Evolutionary conservation across 2,329 filamentous ascomycete genomes (phyloP), one percentile per base, ranked within the genome.

Genomic region (Curvularia lunata): DNA sequence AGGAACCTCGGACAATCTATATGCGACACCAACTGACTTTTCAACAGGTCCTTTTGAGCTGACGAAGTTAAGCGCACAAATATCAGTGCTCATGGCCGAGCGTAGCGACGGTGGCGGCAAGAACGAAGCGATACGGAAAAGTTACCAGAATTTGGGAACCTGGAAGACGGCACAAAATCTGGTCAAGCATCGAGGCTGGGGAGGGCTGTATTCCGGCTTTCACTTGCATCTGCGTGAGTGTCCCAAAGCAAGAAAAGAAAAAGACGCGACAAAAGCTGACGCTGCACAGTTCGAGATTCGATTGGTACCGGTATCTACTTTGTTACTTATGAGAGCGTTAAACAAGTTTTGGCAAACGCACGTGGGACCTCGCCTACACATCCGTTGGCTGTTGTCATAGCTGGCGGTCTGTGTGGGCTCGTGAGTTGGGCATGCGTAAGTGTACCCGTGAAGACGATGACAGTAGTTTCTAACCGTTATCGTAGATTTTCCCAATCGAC

Each of bases 1-100:
- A 54, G 18, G 12, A 2, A n/a, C 13, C 12, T 23, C 7, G 6
- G 13, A 9, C 12, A 16, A n/a, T 10, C 21, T 40, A 9, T 18
- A 10, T 18, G 12, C 42, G 32, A 48, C 34, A 40, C 12, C 51
- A 23, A 50, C 66, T 68, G 42, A 74, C 45, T 28, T 28, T 10
- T 8, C 9, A 19, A 7, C 55, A 89, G 87, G 87, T 71, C 91
- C 91, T 1, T 96, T 96, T 73, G 91, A 96, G 76, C 83, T 96
- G 75, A 93, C 91, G n/a, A 96, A 96, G 77, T 83, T 95, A 58
- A 93, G 90, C 74, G 91, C 91, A 16, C 91, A 96, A 75, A 89
- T 95, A 19, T 92, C 91, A 1, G 89, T 92, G 10, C 80, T 94
- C 58, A 86, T 93, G 80, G 88, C 89, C 18, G 81, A 84, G 63